Base-by-base conservation (phyloP, 805 yeast species). In the Candida chauliodis region DNA sequence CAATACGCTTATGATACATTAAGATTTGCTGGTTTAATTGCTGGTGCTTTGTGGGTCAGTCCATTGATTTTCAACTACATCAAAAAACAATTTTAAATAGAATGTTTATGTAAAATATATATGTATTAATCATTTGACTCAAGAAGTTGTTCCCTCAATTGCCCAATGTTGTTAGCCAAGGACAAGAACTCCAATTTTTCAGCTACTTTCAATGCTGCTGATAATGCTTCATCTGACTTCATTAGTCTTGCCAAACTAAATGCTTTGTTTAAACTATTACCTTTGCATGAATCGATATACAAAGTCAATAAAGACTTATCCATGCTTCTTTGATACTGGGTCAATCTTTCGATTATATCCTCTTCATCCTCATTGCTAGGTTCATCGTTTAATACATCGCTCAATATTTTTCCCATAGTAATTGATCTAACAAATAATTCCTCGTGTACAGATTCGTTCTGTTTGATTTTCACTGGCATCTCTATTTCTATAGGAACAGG, bases 121-220 rank as follows among this genome's bases (percentile, higher is more conserved):
- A 13, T 34, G 11, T 30, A 28, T 20, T 40, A 34, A 30, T 32
- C 20, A 24, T 51, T 56, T 24, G 51, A 45, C n/a, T 52, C 52
- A 25, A 53, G 22, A 38, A 67, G 52, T 4, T 53, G 61, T 38
- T 67, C 71, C 42, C 73, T 53, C 19, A 67, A 52, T 45, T 56
- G 56, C 19, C 59, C 60, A 38, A 69, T 62, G 43, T 63, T 64
- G 26, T 44, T 50, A 6, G 69, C 68, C 42, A 69, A 57, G 27
- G 58, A 62, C 11, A 50, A 40, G 36, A 56, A 65, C 40, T 59
- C 66, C 47, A 63, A 59, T 42, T 96, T 73, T 52, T 85, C 85
- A 1, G 96, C 88, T 38, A 91, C 85, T 59, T 84, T 84, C 10
- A 77, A 67, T 1, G 97, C 96, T 0, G 96, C 96, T 39, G 72